Evolutionary conservation across 768 basidiomycete species (phyloP), one percentile per base, ranked within the genome.

Genomic region (Phlebiopsis gigantea): DNA sequence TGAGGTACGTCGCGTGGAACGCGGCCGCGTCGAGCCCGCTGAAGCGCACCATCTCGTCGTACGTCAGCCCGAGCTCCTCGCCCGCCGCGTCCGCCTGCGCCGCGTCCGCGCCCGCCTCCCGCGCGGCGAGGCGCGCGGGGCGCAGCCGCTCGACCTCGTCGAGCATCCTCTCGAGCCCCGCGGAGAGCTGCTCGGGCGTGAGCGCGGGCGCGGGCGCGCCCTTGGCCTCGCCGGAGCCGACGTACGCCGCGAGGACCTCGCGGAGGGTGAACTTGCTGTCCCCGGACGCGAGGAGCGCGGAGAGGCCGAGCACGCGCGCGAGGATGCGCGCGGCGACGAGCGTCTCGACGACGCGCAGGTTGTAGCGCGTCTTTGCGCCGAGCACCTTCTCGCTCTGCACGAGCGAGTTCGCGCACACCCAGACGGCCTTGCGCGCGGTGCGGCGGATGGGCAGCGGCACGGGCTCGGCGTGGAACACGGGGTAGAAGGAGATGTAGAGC

Each of bases 341-440:
- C 0, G 87, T 90, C 70, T 97, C 93, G n/a, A 95, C 88, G 30
- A 94, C 93, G 30, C 91, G 90, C 15, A 95, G 77, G 66, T 97
- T 96, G 75, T 96, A 95, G 45, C 84, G 79, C 31, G 77, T 79
- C 62, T 86, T 88, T 1, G 90, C 88, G 31, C 82, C 62, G 51
- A 69, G 77, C 0, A 83, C 82, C 69, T 95, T 93, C 68, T 93
- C 87, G 26, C 88, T 82, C 22, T 87, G 82, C 30, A 91, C 84
- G 39, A 92, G 83, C 17, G 90, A 90, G 73, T 92, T 90, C n/a
- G 88, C 85, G 66, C 83, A 82, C 55, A 91, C 85, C 65, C 90
- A 87, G 14, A 84, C 79, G 0, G 81, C 78, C 25, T 74, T 66
- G 58, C 73, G 63, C 8, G 44, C 39, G 5, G 66, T 50, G 65